A percentile compares a stretch with the other conserved stretches of the same genome.
These are phyloP conservation scores for Gaultheria prostrata DNA, from an alignment of 148 eudicot species.

Conservation along the genomic window DNA sequence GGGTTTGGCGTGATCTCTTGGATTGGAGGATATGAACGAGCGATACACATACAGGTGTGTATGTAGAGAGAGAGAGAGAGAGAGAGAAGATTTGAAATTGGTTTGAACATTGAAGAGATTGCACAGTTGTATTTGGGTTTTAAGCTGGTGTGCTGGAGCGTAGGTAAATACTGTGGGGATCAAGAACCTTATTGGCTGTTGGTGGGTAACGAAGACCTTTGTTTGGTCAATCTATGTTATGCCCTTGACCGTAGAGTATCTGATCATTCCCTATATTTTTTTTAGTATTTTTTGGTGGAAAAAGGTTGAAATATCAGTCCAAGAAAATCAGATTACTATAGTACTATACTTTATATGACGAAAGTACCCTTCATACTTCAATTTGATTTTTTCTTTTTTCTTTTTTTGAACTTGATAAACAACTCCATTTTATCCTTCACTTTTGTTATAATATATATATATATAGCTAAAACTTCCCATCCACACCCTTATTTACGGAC, in stretches of 20 bases:
- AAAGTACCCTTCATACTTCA: no score
- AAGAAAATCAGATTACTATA: not conserved
- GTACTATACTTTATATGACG: not conserved
- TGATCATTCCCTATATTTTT: not conserved
- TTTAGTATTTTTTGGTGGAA: not conserved
- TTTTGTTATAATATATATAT: no score
- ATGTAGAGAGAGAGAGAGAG: slow-evolving; percentile 10
- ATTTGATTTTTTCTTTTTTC: no score
- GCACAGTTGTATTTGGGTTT: not conserved
- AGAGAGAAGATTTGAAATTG: not conserved
- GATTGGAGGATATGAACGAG: not conserved
- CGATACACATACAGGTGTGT: not conserved
- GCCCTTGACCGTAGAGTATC: not conserved
- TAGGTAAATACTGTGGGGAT: not conserved
- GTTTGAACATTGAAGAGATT: not conserved
- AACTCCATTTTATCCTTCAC: not conserved
- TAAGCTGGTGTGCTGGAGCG: not conserved
- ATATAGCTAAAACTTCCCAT: no score
- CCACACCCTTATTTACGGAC: no score
- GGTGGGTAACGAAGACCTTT: not conserved
- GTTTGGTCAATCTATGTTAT: not conserved
- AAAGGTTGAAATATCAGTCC: not conserved
- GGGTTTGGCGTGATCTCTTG: not conserved
- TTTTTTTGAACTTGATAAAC: no score
- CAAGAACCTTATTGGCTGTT: not conserved